phyloP scores from a whole-genome alignment of 305 asterid species.

The Fraxinus sp. region DNA sequence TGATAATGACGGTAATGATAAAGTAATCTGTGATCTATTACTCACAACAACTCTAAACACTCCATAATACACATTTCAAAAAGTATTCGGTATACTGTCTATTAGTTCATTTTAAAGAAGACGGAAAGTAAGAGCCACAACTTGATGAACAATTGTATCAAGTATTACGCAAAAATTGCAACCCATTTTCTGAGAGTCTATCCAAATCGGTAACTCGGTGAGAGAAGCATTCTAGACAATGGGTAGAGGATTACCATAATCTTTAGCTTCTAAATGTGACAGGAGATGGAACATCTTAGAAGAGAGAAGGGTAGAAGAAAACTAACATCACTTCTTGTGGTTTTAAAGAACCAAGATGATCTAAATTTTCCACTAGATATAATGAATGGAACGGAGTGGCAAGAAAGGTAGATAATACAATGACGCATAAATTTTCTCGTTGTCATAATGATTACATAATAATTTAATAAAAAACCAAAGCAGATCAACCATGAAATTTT shows the following conservation, averaged over 20 bases:
- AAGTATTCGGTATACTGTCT: not conserved
- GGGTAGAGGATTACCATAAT: conserved; percentile 19
- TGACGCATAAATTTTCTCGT: not conserved
- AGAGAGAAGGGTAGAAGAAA: not conserved
- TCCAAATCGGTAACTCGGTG: conserved; percentile 52
- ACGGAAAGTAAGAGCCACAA: not conserved
- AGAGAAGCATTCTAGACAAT: conserved; percentile 79
- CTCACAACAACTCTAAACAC: not conserved
- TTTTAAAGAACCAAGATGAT: not conserved
- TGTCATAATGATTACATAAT: not conserved
- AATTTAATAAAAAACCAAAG: not conserved
- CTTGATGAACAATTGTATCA: not conserved
- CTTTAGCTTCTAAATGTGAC: not conserved
- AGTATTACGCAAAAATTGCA: not conserved
- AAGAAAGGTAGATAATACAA: not conserved
- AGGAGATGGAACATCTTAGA: not conserved
- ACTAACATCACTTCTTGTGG: not conserved
- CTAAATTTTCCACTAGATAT: not conserved
- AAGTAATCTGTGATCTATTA: not conserved
- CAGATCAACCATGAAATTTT: conserved; percentile 16
- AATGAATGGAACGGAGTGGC: not conserved
- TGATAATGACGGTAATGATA: not conserved
- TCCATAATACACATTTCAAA: not conserved
- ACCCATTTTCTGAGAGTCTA: conserved; percentile 45
- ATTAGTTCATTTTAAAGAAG: not conserved